phyloP scores from a whole-genome alignment of 768 basidiomycete species.

The Megacollybia marginata region DNA sequence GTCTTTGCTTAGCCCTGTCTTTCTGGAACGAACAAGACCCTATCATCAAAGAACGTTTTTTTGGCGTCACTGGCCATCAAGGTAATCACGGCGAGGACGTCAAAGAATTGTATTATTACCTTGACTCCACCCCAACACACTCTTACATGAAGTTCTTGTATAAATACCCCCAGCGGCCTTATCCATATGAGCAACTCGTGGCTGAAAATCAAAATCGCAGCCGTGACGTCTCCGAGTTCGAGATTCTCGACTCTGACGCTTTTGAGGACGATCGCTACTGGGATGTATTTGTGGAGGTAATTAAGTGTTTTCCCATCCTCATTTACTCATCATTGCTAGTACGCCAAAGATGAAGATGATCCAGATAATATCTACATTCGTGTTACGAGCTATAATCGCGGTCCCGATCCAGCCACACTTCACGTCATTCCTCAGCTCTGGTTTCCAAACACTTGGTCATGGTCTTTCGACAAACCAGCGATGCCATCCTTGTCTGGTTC shows the following conservation, averaged over 20 bases:
- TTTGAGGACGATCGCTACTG: constrained; percentile 95
- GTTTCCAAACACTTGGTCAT: constrained; percentile 99
- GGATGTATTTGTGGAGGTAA: constrained; percentile 96
- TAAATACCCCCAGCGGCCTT: constrained; percentile 92
- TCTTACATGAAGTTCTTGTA: constrained; percentile 99
- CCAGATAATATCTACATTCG: constrained; percentile 86
- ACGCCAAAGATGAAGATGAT: constrained; percentile 94
- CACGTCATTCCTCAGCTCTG: constrained; percentile 94
- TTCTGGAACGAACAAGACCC: constrained; percentile 94
- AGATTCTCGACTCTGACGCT: constrained; percentile 85
- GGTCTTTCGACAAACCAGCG: constrained; percentile 63
- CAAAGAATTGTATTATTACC: constrained; percentile 97
- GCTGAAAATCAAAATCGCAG: constrained; percentile 74
- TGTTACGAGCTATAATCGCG: constrained; percentile 94
- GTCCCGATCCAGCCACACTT: constrained; percentile 88
- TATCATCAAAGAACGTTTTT: constrained; percentile 94
- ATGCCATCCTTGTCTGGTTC: constrained; percentile 57
- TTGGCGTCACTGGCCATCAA: constrained; percentile 93
- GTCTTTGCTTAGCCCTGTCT: constrained; percentile 83
- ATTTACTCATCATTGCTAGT: constrained; percentile 36
- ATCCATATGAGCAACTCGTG: constrained; percentile 92
- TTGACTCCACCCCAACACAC: constrained; percentile 97
- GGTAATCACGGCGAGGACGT: constrained; percentile 99
- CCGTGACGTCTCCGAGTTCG: constrained; percentile 85
- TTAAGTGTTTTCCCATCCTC: constrained; percentile 2